A percentile compares a stretch with the other conserved stretches of the same genome.
Evolutionary conservation across 2,329 filamentous ascomycete genomes (phyloP).

Genomic region (Dissoconium aciculare): DNA sequence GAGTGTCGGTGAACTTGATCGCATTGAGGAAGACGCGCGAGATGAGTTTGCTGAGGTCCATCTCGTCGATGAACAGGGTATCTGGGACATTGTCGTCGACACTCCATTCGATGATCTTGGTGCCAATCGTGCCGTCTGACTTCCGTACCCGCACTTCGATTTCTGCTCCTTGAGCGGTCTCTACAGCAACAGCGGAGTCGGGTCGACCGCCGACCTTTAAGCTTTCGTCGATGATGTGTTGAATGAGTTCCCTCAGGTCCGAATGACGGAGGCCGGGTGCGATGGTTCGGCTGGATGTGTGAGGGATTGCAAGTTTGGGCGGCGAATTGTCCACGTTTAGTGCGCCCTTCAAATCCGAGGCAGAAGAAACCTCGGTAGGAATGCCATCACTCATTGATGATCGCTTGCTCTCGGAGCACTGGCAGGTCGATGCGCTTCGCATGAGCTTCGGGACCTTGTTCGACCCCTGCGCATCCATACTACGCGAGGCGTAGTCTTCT

Average conservation of each 20-base stretch:
- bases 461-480: not conserved
- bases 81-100: slow-evolving; percentile 38
- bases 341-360: not conserved
- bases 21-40: slow-evolving; percentile 52
- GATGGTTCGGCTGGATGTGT: slow-evolving; percentile 21
- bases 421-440: not conserved
- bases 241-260: slow-evolving; percentile 34
- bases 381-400: not conserved
- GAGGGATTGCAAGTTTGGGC: slow-evolving; percentile 3
- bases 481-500: slow-evolving; percentile 22
- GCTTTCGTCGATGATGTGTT: slow-evolving; percentile 38
- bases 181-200: slow-evolving; percentile 35
- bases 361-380: not conserved
- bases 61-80: slow-evolving; percentile 45
- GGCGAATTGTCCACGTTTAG: not conserved
- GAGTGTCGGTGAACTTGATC: slow-evolving; percentile 51
- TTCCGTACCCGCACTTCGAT: slow-evolving; percentile 34
- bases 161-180: slow-evolving; percentile 33
- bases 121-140: slow-evolving; percentile 30
- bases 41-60: slow-evolving; percentile 48
- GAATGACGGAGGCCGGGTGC: slow-evolving; percentile 35
- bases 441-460: not conserved
- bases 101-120: slow-evolving; percentile 36
- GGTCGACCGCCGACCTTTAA: slow-evolving; percentile 38
- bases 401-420: not conserved